Base-by-base conservation (phyloP, 202 grass and related monocot species). In the Panicum hallii region DNA sequence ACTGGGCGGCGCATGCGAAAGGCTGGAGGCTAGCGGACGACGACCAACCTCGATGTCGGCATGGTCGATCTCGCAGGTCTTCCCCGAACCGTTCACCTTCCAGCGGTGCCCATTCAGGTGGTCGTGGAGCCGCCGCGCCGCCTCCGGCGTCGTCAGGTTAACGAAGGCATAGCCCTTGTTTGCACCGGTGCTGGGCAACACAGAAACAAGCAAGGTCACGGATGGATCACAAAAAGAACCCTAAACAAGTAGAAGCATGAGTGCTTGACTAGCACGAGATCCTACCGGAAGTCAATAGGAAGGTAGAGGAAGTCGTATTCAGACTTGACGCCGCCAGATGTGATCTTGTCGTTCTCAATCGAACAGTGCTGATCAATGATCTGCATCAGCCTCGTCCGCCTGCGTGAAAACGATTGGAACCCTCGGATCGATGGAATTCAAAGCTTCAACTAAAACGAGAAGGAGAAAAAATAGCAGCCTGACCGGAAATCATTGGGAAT, bases 261-360 rank as follows among this genome's bases (percentile, higher is more conserved):
- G 11, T 5, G 23, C 58, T 5, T 13, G 0, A 23, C 6, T 30
- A 28, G 17, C 11, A 14, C 0, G 1, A 13, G 3, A 14, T 54
- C 6, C 13, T 60, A 91, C 90, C 43, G 23, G 87, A 95, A 95
- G 60, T 95, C 93, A 0, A 93, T 74, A 0, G 93, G 90, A 5
- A 95, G 47, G 41, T 95, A 95, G 11, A 95, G 71, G 7, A 89
- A 95, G n/a, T 93, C 88, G 30, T 83, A 87, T 30, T 79, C 93
- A 0, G 88, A 92, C 11, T 28, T 63, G 7, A 60, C 30, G 1
- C 19, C 50, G 0, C 30, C 56, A 42, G 17, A 40, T 4, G 4
- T 9, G 17, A 84, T 15, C 0, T 70, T 82, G 0, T 15, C 5
- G 70, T 95, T 95, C 63, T 86, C 85, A 1, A 81, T 19, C 0